These are phyloP conservation scores for Sarocladiaceae sp. DNA, from an alignment of 2,329 filamentous ascomycete genomes.

Conservation along the genomic window DNA sequence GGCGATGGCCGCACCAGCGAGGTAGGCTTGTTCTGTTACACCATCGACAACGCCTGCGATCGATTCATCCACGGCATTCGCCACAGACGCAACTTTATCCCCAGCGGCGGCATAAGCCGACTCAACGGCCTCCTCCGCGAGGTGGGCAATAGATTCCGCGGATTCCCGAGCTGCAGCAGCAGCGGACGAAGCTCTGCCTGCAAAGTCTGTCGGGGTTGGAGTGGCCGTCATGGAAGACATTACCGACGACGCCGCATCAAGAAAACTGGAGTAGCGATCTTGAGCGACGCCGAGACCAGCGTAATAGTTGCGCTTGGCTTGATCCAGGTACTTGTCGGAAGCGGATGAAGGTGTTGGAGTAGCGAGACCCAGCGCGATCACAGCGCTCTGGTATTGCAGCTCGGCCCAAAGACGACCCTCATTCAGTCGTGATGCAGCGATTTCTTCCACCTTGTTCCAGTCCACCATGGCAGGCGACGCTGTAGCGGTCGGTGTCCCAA, in stretches of 20 bases:
- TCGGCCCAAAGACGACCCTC: constrained; percentile 67
- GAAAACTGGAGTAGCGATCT: constrained; percentile 69
- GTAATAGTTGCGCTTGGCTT: constrained; percentile 63
- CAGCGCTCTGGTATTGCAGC: constrained; percentile 63
- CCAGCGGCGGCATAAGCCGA: constrained; percentile 41
- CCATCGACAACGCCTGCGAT: constrained; percentile 39
- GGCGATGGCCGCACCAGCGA: constrained; percentile 30
- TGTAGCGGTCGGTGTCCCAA: constrained; percentile 37
- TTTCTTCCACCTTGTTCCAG: constrained; percentile 49
- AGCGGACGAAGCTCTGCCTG: constrained; percentile 41
- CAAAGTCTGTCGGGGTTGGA: constrained; percentile 48
- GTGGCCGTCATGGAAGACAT: constrained; percentile 54
- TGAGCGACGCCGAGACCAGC: constrained; percentile 73
- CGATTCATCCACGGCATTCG: constrained; percentile 30
- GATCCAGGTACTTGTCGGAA: constrained; percentile 54
- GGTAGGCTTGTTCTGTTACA: constrained; percentile 31
- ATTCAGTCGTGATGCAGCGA: constrained; percentile 63
- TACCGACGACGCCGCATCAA: constrained; percentile 64
- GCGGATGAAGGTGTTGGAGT: constrained; percentile 42
- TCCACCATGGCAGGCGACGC: constrained; percentile 24
- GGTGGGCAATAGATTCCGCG: constrained; percentile 37
- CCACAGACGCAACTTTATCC: constrained; percentile 33
- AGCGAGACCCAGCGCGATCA: constrained; percentile 56
- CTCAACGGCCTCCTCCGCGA: constrained; percentile 43
- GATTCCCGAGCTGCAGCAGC: constrained; percentile 44